Percentiles rank a stretch among this genome's conserved stretches.
phyloP scores from a whole-genome alignment of 2,329 filamentous ascomycete genomes.

The Hirsutella minnesotensis region DNA sequence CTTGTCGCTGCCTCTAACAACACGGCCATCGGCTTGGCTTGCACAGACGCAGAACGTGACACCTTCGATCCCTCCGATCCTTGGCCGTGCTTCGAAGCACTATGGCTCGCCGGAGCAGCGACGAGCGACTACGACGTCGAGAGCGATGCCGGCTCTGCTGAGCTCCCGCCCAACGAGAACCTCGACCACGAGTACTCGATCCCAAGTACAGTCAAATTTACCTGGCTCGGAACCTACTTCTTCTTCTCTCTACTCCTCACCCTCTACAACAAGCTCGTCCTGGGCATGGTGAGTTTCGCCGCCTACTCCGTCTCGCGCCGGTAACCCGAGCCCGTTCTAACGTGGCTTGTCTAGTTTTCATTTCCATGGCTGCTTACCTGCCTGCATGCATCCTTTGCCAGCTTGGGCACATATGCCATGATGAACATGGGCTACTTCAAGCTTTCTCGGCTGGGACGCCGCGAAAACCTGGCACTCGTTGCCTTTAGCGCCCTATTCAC shows the following conservation, averaged over 20 bases:
- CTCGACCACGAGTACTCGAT: constrained; percentile 33
- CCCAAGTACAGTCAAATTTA: constrained; percentile 32
- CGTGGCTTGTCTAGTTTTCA: constrained; percentile 29
- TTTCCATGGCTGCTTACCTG: constrained; percentile 51
- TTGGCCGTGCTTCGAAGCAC: background rate
- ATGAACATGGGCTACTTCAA: constrained; percentile 39
- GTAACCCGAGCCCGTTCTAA: background rate
- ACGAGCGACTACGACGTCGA: constrained; percentile 22
- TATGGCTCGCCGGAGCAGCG: constrained; percentile 21
- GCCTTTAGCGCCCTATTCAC: constrained; percentile 51
- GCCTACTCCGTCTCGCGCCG: background rate
- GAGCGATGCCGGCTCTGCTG: constrained; percentile 14
- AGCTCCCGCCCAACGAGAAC: constrained; percentile 19
- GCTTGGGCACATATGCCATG: constrained; percentile 41
- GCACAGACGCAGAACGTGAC: background rate
- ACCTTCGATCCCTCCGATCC: background rate
- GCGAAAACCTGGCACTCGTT: constrained; percentile 42
- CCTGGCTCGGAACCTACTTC: constrained; percentile 40
- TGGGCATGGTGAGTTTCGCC: constrained; percentile 32
- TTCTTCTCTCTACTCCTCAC: constrained; percentile 36
- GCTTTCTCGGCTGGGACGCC: constrained; percentile 36
- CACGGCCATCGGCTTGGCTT: background rate
- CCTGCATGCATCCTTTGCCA: constrained; percentile 44
- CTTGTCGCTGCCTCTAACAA: no score
- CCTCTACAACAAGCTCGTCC: constrained; percentile 47